Percentiles rank a stretch among this genome's conserved stretches.
phyloP scores from a whole-genome alignment of 2,329 filamentous ascomycete species.

The Nannizziopsis barbatae region DNA sequence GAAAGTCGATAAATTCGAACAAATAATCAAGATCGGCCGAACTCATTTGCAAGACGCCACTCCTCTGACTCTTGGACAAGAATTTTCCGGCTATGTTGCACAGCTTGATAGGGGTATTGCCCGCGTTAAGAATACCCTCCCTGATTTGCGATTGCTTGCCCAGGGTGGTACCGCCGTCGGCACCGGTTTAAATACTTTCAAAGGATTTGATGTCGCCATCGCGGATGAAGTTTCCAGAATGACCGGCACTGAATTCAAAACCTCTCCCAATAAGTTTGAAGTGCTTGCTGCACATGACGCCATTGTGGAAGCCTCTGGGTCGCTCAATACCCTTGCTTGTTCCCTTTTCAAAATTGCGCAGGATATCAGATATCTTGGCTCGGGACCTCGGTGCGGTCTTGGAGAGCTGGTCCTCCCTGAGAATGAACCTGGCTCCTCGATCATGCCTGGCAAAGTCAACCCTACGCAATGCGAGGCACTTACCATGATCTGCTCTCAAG shows the following conservation, averaged over 20 bases:
- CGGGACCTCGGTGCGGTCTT: slow-evolving; percentile 87
- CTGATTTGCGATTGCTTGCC: slow-evolving; percentile 73
- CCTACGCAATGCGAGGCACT: slow-evolving; percentile 95
- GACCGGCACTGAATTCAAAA: slow-evolving; percentile 87
- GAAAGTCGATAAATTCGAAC: slow-evolving; percentile 81
- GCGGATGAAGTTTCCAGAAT: slow-evolving; percentile 83
- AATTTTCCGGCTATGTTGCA: slow-evolving; percentile 94
- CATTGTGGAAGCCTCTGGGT: slow-evolving; percentile 84
- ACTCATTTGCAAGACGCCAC: slow-evolving; percentile 97
- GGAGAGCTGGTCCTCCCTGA: slow-evolving; percentile 88
- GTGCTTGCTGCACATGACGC: slow-evolving; percentile 91
- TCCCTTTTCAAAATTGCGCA: slow-evolving; percentile 98
- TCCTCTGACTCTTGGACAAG: slow-evolving; percentile 86
- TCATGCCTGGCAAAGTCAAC: slow-evolving; percentile 99
- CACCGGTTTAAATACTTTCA: slow-evolving; percentile 94
- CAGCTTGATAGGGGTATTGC: slow-evolving; percentile 86
- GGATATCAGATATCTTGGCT: slow-evolving; percentile 93
- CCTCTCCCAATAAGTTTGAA: slow-evolving; percentile 98
- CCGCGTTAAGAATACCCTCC: slow-evolving; percentile 71
- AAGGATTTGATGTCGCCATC: slow-evolving; percentile 88
- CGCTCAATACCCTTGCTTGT: slow-evolving; percentile 80
- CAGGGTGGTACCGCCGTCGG: slow-evolving; percentile 96
- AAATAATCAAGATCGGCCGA: slow-evolving; percentile 97
- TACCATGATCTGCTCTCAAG: slow-evolving; percentile 95
- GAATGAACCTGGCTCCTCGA: slow-evolving; percentile 94